Evolutionary conservation across 768 basidiomycete genomes (phyloP).

Genomic region (Hygrophoropsis aurantiaca): DNA sequence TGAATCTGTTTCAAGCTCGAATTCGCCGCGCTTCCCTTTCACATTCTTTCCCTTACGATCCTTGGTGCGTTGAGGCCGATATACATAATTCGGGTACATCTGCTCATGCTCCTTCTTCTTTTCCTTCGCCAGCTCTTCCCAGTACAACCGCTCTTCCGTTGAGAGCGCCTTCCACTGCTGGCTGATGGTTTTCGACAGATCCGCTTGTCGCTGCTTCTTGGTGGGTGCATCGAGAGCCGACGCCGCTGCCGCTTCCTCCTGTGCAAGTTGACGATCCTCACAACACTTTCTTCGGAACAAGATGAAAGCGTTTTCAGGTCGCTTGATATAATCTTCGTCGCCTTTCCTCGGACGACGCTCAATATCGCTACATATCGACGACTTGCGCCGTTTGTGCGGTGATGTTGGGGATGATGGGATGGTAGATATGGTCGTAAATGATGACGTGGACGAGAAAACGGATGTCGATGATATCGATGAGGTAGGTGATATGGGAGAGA

Average conservation of each 20-base stretch:
- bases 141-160: conserved; percentile 64
- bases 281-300: conserved; percentile 80
- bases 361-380: conserved; percentile 43
- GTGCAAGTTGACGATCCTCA: conserved; percentile 62
- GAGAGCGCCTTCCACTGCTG: conserved; percentile 76
- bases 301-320: conserved; percentile 84
- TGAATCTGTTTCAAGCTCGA: conserved; percentile 45
- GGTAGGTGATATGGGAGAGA: conserved; percentile 41
- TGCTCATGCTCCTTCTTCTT: conserved; percentile 79
- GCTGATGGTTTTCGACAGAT: conserved; percentile 80
- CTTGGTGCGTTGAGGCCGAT: conserved; percentile 64
- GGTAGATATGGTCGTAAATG: conserved; percentile 34
- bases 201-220: conserved; percentile 77
- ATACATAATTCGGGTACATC: conserved; percentile 76
- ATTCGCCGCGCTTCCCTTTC: conserved; percentile 35
- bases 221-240: conserved; percentile 32
- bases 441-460: conserved; percentile 38
- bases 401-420: conserved; percentile 32
- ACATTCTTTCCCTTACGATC: conserved; percentile 48
- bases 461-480: conserved; percentile 41
- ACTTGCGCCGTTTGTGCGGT: conserved; percentile 52
- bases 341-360: conserved; percentile 61
- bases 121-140: conserved; percentile 77
- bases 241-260: conserved; percentile 43
- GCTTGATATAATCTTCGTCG: conserved; percentile 82